Evolutionary conservation across 2,329 filamentous ascomycete genomes (phyloP).

Genomic region (Penicillium sp.): DNA sequence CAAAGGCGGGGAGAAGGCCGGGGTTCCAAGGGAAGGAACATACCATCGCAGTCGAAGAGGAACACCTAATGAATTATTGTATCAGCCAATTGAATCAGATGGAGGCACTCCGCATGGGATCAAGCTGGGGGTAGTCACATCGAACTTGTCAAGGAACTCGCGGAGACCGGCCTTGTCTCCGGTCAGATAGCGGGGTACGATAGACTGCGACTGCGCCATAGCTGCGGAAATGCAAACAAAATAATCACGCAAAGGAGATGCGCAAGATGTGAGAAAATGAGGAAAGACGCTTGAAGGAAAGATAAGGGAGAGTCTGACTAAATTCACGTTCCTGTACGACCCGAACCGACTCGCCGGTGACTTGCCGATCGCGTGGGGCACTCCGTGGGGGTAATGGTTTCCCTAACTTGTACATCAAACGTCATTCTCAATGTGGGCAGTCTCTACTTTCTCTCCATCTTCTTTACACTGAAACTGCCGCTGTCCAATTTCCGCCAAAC

Average conservation of each 20-base stretch:
- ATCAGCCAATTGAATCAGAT: conserved; percentile 17
- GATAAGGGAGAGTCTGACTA: background rate
- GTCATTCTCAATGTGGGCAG: background rate
- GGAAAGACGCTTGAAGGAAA: background rate
- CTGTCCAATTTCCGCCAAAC: conserved; percentile 20
- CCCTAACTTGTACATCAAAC: background rate
- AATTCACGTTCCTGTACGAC: conserved; percentile 8
- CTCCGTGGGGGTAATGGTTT: background rate
- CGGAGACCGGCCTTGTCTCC: conserved; percentile 75
- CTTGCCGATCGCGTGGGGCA: conserved; percentile 18
- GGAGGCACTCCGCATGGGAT: background rate
- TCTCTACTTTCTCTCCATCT: conserved; percentile 4
- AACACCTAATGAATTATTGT: conserved; percentile 64
- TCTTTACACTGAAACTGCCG: conserved; percentile 5
- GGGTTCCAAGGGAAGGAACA: conserved; percentile 23
- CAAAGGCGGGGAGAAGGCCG: conserved; percentile 5
- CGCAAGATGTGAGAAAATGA: background rate
- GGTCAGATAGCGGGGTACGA: conserved; percentile 62
- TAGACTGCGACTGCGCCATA: conserved; percentile 22
- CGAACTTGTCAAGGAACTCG: conserved; percentile 84
- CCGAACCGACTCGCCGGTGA: conserved; percentile 23
- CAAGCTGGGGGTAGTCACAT: conserved; percentile 61
- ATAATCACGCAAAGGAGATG: background rate
- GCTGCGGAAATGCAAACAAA: background rate
- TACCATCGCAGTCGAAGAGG: conserved; percentile 96